A percentile compares a stretch with the other conserved stretches of the same genome.
These are phyloP conservation scores for Silene noctiflora DNA, from an alignment of 179 eudicot species.

Conservation along the genomic window DNA sequence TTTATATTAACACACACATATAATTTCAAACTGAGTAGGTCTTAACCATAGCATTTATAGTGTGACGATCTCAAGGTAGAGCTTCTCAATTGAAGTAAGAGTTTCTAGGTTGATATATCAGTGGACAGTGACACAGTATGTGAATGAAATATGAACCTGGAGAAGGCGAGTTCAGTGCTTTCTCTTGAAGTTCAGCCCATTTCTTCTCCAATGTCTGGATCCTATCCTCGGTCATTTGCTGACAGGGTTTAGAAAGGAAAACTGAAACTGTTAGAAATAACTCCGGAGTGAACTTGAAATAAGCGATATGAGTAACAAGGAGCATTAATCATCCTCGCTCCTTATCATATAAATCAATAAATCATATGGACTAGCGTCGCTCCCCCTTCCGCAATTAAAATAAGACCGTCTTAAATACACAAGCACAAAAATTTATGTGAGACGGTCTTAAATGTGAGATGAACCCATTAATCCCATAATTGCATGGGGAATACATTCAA, in stretches of 20 bases:
- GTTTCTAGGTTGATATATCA: not conserved
- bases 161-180: conserved; percentile 72
- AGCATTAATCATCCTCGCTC: not conserved
- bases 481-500: too few relatives aligned
- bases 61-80: not conserved
- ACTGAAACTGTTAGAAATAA: conserved; percentile 6
- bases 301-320: not conserved
- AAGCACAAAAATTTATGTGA: not conserved
- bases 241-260: conserved; percentile 2
- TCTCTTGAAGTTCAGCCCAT: conserved; percentile 75
- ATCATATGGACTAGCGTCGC: not conserved
- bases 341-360: not conserved
- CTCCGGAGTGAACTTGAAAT: not conserved
- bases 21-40: not conserved
- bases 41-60: not conserved
- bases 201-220: conserved; percentile 66
- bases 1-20: not conserved
- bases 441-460: not conserved
- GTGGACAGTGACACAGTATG: not conserved
- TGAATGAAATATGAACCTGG: conserved; percentile 53
- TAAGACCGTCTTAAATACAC: too few relatives aligned
- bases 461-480: not conserved
- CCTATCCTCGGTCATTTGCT: conserved; percentile 60
- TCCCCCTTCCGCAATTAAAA: not conserved
- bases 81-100: not conserved